A percentile compares a stretch with the other conserved stretches of the same genome.
phyloP scores from a whole-genome alignment of 306 rosid genomes.

The Castanea mollissima region DNA sequence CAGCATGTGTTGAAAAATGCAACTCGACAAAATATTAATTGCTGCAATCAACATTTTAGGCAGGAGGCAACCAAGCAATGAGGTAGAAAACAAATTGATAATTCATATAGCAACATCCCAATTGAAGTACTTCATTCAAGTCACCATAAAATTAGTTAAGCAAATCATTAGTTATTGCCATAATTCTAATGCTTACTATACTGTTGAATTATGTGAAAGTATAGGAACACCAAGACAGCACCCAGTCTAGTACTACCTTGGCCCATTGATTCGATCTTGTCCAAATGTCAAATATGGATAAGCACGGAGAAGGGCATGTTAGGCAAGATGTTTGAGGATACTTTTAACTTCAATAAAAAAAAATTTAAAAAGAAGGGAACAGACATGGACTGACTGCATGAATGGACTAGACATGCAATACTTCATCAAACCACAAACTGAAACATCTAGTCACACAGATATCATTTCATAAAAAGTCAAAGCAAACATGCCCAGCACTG shows the following conservation, averaged over 20 bases:
- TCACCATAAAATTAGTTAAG: neutral
- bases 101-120: neutral
- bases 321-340: neutral
- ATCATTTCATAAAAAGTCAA: conserved; percentile 1
- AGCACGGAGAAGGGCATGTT: neutral
- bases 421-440: neutral
- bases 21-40: neutral
- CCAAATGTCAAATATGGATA: neutral
- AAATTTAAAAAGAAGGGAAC: neutral
- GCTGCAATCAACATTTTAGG: neutral
- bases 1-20: neutral
- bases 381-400: neutral
- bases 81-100: neutral
- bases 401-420: neutral
- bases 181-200: neutral
- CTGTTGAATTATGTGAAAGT: neutral
- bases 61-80: neutral
- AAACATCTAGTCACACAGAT: neutral
- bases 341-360: neutral
- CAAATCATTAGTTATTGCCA: neutral
- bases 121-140: neutral
- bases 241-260: neutral
- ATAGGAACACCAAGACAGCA: neutral
- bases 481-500: neutral
- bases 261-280: neutral